Evolutionary conservation across 495 filamentous ascomycete genomes (phyloP), one percentile per base, ranked within the genome.

Genomic region (Xylaria telfairii): DNA sequence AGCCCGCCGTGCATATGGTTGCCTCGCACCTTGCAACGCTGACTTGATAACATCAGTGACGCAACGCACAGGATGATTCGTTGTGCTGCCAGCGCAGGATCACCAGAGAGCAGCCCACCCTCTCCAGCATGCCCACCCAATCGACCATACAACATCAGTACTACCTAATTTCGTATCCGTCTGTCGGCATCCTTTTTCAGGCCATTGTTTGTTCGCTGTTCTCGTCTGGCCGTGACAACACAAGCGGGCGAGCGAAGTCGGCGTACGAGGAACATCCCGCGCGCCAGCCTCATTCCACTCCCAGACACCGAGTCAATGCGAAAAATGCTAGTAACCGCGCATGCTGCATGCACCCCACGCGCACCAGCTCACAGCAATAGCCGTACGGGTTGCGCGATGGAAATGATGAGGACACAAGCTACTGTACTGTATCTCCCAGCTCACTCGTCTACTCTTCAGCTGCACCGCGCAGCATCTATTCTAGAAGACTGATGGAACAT

Each of bases 401-500:
- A 49, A 13, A 28, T 19, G 15, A 24, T 19, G n/a, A 30, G 44
- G 44, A 19, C 61, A 28, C 26, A 26, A 46, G 65, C 24, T 12
- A n/a, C n/a, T n/a, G n/a, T n/a, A n/a, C n/a, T n/a, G n/a, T n/a
- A 12, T 44, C 34, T 42, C 32, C 41, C 39, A 46, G 60, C 60
- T 63, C 24, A 9, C 60, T 46, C 60, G 34, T 67, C 5, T 32
- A 34, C 34, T 44, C 41, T 46, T 39, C 67, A 44, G 56, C 65
- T 68, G 65, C 53, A 47, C 21, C 28, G n/a, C 57, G 44, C 67
- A 26, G 67, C 56, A 57, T 41, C 21, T 37, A 68, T 68, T 68
- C 67, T 68, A 68, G 67, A 68, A 68, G 42, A 61, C 54, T 60
- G 26, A 41, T 61, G 41, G 67, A 68, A 68, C 67, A 61, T 42